Base-by-base conservation (phyloP, 1,284 basidiomycete species). In the Baeospora myosura region DNA sequence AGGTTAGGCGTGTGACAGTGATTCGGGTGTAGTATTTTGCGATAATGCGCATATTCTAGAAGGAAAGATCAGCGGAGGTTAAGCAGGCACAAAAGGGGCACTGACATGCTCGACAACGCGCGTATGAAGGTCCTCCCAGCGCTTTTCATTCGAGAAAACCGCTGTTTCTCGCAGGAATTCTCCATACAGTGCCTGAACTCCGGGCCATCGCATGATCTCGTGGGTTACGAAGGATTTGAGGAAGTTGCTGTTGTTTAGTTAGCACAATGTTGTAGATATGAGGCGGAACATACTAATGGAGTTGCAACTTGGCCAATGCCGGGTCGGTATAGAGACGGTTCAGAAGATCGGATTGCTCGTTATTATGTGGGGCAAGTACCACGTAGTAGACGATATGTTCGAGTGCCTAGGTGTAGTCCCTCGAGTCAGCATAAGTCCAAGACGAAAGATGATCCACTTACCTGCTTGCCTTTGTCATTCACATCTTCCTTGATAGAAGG, bases 141-240 rank as follows among this genome's bases (percentile, higher is more conserved):
- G 77, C 52, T 88, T 82, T 43, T 88, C 79, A 18, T 70, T 62
- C 10, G 74, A 74, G 59, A 98, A 98, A 3, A 97, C 86, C 3
- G 81, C 75, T 0, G 90, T 92, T 54, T 77, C 73, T 38, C 80
- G 78, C 39, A 98, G 65, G 52, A 84, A 85, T 5, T 83, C 77
- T 21, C 92, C 94, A 59, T 98, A 98, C 12, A 98, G 72, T 4
- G 71, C 67, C 59, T 93, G 85, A 40, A 98, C 94, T n/a, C 92
- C 91, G 0, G 95, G 92, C 96, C 96, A 98, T 48, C 95, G 73
- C 90, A 98, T 97, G 33, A 99, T 71, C 58, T 98, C 96, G 31
- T 82, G 83, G 2, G 93, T 98, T 10, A 87, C 87, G 61, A 99
- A 98, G 56, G 90, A 95, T 69, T 98, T 98, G 45, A 96, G 77